Percentiles rank a stretch among this genome's conserved stretches.
Evolutionary conservation across 2,329 filamentous ascomycete species (phyloP).

Genomic region (Capronia coronata): DNA sequence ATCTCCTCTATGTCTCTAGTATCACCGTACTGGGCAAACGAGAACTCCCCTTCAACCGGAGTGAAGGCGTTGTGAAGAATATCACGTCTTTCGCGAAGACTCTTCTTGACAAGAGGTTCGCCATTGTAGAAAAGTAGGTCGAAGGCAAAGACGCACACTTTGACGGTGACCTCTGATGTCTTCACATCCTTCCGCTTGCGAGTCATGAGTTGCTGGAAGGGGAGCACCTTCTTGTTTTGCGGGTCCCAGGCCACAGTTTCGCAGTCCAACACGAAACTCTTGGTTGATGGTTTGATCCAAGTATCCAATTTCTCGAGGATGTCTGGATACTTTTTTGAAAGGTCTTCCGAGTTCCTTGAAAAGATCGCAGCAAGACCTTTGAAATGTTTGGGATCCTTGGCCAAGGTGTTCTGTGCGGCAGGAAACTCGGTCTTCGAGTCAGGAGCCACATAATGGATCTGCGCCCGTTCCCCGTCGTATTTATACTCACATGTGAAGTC

Average conservation of each 20-base stretch:
- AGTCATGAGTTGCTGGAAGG: constrained; percentile 98
- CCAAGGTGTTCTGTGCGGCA: constrained; percentile 54
- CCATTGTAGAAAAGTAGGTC: constrained; percentile 92
- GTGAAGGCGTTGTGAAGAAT: constrained; percentile 67
- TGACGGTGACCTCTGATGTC: constrained; percentile 88
- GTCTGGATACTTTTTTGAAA: constrained; percentile 97
- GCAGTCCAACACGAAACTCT: constrained; percentile 96
- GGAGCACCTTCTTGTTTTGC: constrained; percentile 88
- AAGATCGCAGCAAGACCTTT: constrained; percentile 86
- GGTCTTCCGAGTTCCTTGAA: constrained; percentile 91
- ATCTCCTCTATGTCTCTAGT: constrained; percentile 89
- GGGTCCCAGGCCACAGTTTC: constrained; percentile 97
- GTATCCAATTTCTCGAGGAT: constrained; percentile 78
- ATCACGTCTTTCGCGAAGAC: constrained; percentile 74
- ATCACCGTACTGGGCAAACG: constrained; percentile 80
- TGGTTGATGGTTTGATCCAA: constrained; percentile 85
- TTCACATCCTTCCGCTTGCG: constrained; percentile 97
- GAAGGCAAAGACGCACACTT: constrained; percentile 95
- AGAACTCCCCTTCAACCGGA: constrained; percentile 80
- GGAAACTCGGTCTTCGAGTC: constrained; percentile 65
- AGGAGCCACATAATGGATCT: constrained; percentile 92
- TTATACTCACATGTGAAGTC: constrained; percentile 98
- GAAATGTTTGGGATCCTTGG: constrained; percentile 49
- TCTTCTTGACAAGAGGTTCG: constrained; percentile 76
- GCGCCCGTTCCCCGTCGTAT: constrained; percentile 95